These are phyloP conservation scores for Marasmius tenuissimus DNA, from an alignment of 1,284 basidiomycete species.

Conservation along the genomic window DNA sequence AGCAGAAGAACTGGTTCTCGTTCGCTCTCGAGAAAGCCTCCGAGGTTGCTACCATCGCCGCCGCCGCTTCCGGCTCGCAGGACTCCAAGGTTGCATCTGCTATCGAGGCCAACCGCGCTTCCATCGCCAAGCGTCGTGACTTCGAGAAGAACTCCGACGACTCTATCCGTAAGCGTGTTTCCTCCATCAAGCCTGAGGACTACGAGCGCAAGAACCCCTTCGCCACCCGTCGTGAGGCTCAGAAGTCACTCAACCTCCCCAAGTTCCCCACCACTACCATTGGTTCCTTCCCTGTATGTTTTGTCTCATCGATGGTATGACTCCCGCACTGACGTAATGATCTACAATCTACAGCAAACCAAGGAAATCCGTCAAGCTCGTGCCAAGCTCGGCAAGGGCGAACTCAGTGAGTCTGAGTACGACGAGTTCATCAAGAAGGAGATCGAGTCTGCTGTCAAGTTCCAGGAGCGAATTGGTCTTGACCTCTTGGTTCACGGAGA, in stretches of 20 bases:
- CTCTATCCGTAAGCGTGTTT: slow-evolving; percentile 93
- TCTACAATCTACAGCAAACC: slow-evolving; percentile 70
- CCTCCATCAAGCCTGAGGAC: slow-evolving; percentile 86
- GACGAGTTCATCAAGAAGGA: slow-evolving; percentile 99
- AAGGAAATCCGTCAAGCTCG: slow-evolving; percentile 98
- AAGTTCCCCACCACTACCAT: slow-evolving; percentile 99
- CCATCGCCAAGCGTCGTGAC: slow-evolving; percentile 93
- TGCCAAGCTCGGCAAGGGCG: slow-evolving; percentile 92
- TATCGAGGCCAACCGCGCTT: slow-evolving; percentile 86
- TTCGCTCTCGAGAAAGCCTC: slow-evolving; percentile 97
- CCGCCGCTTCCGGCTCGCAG: slow-evolving; percentile 81
- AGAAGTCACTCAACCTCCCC: slow-evolving; percentile 86
- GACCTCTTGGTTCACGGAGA: slow-evolving; percentile 99
- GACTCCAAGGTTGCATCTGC: slow-evolving; percentile 67
- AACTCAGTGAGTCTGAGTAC: slow-evolving; percentile 88
- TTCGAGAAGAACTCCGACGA: slow-evolving; percentile 97
- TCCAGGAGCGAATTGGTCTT: slow-evolving; percentile 96
- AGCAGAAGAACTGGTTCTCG: slow-evolving; percentile 98
- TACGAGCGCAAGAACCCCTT: slow-evolving; percentile 93
- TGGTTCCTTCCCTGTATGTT: slow-evolving; percentile 89
- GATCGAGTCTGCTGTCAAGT: slow-evolving; percentile 90
- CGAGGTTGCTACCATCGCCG: slow-evolving; percentile 89
- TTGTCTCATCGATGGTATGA: neutral
- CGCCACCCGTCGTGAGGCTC: slow-evolving; percentile 84
- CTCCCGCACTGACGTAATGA: slow-evolving; percentile 11